Percentiles rank a stretch among this genome's conserved stretches.
These are phyloP conservation scores for Penicillium sp. DNA, from an alignment of 2,329 filamentous ascomycete genomes.

Conservation along the genomic window DNA sequence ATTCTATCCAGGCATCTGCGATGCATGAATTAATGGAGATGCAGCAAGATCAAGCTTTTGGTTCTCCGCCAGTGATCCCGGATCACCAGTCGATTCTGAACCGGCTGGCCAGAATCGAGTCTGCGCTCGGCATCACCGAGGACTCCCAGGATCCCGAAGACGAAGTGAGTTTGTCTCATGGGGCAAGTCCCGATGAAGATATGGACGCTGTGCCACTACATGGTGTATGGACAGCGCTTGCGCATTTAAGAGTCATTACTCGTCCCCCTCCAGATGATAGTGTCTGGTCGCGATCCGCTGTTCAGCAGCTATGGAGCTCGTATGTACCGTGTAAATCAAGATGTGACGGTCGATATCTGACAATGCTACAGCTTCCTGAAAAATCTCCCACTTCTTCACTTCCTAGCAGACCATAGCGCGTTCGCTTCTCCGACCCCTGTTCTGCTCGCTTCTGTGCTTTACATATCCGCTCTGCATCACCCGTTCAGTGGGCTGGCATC, in stretches of 20 bases:
- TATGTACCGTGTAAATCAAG: slow-evolving; percentile 14
- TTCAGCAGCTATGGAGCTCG: slow-evolving; percentile 31
- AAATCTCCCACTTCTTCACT: slow-evolving; percentile 31
- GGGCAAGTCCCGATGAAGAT: slow-evolving; percentile 18
- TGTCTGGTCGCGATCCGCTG: slow-evolving; percentile 26
- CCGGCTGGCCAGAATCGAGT: slow-evolving; percentile 29
- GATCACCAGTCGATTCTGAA: slow-evolving; percentile 25
- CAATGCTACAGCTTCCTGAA: slow-evolving; percentile 24
- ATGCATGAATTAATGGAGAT: slow-evolving; percentile 22
- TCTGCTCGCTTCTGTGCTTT: slow-evolving; percentile 30
- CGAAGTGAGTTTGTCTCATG: not conserved
- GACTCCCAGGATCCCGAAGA: slow-evolving; percentile 8
- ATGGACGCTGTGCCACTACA: slow-evolving; percentile 11
- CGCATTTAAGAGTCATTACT: slow-evolving; percentile 26
- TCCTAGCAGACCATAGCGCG: slow-evolving; percentile 27
- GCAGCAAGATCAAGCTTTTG: slow-evolving; percentile 7
- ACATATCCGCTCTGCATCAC: slow-evolving; percentile 31
- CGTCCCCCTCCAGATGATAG: slow-evolving; percentile 20
- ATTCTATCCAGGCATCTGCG: slow-evolving; percentile 23
- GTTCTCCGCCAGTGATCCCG: slow-evolving; percentile 3
- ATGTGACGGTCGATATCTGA: slow-evolving; percentile 1
- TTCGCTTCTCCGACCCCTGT: slow-evolving; percentile 30
- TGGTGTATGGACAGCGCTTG: slow-evolving; percentile 25
- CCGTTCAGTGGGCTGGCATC: slow-evolving; percentile 19
- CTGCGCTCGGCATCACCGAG: slow-evolving; percentile 24